Percentiles rank a stretch among this genome's conserved stretches.
Evolutionary conservation across 78 protist genomes (phyloP).

Genomic region (Speleostelium caveatum): DNA sequence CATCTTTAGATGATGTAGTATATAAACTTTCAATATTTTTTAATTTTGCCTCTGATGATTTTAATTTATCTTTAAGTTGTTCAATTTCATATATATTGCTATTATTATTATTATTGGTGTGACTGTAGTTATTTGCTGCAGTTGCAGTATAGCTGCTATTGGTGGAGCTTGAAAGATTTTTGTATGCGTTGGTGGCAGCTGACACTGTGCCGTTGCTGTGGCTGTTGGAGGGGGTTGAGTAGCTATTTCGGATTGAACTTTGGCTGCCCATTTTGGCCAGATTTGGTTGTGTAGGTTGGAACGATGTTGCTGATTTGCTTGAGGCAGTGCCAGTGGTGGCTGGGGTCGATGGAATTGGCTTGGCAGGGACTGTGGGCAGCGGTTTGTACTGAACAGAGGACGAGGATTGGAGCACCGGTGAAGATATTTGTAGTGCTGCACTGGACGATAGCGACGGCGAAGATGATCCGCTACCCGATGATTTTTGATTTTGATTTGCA

Average conservation of each 20-base stretch:
- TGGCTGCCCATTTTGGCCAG: not conserved
- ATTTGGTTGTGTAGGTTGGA: not conserved
- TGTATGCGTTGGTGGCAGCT: not conserved
- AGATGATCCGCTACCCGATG: not conserved
- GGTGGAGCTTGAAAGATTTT: not conserved
- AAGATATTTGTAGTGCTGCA: not conserved
- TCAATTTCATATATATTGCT: slow-evolving; percentile 14
- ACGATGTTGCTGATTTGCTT: too few species aligned
- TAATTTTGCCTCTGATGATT: slow-evolving; percentile 15
- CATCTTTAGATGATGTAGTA: not conserved
- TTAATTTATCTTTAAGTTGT: slow-evolving; percentile 12
- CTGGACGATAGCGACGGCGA: not conserved
- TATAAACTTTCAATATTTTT: not conserved
- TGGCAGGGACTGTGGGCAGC: slow-evolving; percentile 17
- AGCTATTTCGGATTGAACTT: not conserved
- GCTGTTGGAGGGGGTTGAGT: too few species aligned
- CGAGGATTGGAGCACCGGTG: not conserved
- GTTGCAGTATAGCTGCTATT: not conserved
- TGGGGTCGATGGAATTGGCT: not conserved
- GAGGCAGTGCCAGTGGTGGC: not conserved
- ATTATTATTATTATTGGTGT: not conserved
- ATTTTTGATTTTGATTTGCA: not conserved
- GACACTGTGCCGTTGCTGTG: too few species aligned
- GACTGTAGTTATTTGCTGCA: not conserved
- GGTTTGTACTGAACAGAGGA: too few species aligned